Evolutionary conservation across 2,329 filamentous ascomycete genomes (phyloP), one percentile per base, ranked within the genome.

Genomic region (Balansia obtecta): DNA sequence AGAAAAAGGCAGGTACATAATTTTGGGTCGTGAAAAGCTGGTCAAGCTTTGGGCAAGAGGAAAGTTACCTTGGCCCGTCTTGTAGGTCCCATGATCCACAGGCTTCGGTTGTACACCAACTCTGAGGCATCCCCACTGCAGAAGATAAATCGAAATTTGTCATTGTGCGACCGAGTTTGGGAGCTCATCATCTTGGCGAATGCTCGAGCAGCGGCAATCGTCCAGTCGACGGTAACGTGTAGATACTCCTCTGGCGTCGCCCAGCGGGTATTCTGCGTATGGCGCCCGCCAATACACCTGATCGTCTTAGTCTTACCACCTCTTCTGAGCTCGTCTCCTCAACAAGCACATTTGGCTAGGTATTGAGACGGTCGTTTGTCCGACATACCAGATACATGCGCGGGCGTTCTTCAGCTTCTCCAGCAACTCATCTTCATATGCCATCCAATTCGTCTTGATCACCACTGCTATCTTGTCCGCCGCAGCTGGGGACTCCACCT

Each of bases 51-150:
- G 27, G 27, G 7, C 27, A 8, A 18, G 15, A 46, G 12, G 13
- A 27, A 16, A 11, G 22, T 13, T 37, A 49, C 48, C 48, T 49
- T 49, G 9, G 48, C 48, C 41, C 48, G 13, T 39, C 48, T 49
- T 16, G 48, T 49, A 15, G 48, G 48, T 30, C 48, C 48, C 40
- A 49, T 49, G 41, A 49, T 49, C 40, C 48, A 49, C 48, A 49
- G 13, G 16, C 48, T 45, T 15, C 48, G 48, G 32, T 49, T 49
- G 8, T 49, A 49, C 40, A 49, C 48, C 41, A 49, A 6, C 32
- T 49, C 48, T 2, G 48, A 44, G 15, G 41, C 12, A 32, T 49
- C 41, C 5, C 48, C 48, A 18, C 48, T 49, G 48, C 48, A 49
- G 2, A 22, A 49, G 13, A 49, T 32, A 20, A 49, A 45, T 10